A percentile compares a stretch with the other conserved stretches of the same genome.
Conservation (phyloP, 2,329 filamentous ascomycete species). For the Aschersonia sp. region DNA sequence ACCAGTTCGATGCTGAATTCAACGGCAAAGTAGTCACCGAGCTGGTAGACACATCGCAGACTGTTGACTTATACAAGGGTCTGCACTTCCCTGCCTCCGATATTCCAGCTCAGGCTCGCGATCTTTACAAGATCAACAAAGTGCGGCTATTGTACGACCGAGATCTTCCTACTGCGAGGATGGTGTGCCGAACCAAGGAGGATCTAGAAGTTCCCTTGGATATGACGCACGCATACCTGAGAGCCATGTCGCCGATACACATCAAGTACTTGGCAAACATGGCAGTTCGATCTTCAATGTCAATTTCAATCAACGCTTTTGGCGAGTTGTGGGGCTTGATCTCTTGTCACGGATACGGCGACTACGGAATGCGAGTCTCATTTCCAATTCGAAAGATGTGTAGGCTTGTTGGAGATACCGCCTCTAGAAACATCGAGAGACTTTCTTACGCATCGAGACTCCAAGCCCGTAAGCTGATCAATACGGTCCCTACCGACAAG, state of each 20-base stretch:
- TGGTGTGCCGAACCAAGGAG: constrained; percentile 64
- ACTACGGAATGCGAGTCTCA: constrained; percentile 71
- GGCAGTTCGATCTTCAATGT: constrained; percentile 89
- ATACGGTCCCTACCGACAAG: constrained; percentile 63
- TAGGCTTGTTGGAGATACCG: constrained; percentile 70
- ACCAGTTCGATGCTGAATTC: constrained; percentile 72
- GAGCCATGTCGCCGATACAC: constrained; percentile 84
- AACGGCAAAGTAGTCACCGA: constrained; percentile 84
- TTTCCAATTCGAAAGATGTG: constrained; percentile 92
- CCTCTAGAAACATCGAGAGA: constrained; percentile 75
- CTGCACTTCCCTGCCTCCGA: constrained; percentile 80
- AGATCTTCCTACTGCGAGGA: constrained; percentile 61
- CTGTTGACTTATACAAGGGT: constrained; percentile 73
- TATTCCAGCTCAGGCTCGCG: constrained; percentile 71
- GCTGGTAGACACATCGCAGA: constrained; percentile 64
- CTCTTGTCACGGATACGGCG: constrained; percentile 69
- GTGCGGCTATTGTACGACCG: constrained; percentile 78
- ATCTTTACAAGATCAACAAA: constrained; percentile 84
- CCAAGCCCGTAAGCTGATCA: constrained; percentile 78
- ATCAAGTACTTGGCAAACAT: constrained; percentile 79
- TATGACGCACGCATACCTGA: constrained; percentile 70
- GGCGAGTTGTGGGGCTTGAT: constrained; percentile 78
- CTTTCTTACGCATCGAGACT: constrained; percentile 74
- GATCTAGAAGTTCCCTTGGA: constrained; percentile 65
- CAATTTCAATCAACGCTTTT: constrained; percentile 80